Percentiles rank a stretch among this genome's conserved stretches.
These are phyloP conservation scores for Ormosia semicastrata DNA, from an alignment of 306 rosid species.

Conservation along the genomic window DNA sequence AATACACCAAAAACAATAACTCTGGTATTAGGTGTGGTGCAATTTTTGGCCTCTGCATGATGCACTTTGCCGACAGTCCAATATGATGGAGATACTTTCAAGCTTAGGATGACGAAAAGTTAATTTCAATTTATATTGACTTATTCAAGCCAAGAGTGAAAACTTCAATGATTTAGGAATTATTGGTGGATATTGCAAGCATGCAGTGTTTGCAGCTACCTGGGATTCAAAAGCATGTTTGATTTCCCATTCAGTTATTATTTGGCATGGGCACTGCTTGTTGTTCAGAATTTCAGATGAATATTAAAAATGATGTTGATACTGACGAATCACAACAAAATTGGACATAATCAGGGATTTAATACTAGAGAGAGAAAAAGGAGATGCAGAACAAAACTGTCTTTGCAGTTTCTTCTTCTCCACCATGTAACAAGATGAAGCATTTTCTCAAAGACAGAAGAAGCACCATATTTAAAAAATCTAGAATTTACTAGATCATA, in stretches of 20 bases:
- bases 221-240: not conserved
- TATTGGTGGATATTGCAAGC: not conserved
- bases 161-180: not conserved
- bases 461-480: not conserved
- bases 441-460: not conserved
- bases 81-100: not conserved
- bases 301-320: not conserved
- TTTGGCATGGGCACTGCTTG: not conserved
- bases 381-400: not conserved
- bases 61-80: not conserved
- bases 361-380: not conserved
- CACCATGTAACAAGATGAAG: not conserved
- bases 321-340: not conserved
- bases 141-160: not conserved
- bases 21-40: not conserved
- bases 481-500: not conserved
- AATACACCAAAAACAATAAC: not conserved
- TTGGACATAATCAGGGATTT: not conserved
- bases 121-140: not conserved
- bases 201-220: not conserved
- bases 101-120: not conserved
- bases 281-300: not conserved
- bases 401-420: not conserved
- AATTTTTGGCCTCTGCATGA: not conserved
- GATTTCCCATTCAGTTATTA: not conserved